phyloP scores from a whole-genome alignment of 805 yeast species.

The Cephaloascus fragrans region DNA sequence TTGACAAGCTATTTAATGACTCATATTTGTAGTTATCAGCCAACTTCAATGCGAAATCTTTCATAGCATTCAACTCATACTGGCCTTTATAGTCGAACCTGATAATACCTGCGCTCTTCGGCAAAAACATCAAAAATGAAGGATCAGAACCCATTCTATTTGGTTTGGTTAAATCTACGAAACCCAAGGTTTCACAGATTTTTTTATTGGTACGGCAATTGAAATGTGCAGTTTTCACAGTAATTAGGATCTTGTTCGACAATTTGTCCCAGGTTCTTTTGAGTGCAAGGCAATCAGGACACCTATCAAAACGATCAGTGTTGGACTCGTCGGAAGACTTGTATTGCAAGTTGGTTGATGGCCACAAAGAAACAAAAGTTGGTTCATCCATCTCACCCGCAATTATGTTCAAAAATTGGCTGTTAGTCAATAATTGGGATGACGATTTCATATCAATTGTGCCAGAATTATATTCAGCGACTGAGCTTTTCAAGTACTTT shows the following conservation, averaged over 20 bases:
- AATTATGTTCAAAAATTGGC: conserved; percentile 34
- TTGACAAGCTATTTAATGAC: conserved; percentile 4
- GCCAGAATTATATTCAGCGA: conserved; percentile 32
- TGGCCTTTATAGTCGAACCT: conserved; percentile 33
- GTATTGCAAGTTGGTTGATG: conserved; percentile 36
- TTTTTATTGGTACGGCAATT: conserved; percentile 44
- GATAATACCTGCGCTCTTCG: conserved; percentile 35
- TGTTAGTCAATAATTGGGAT: conserved; percentile 27
- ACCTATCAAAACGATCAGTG: conserved; percentile 26
- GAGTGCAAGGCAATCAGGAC: conserved; percentile 41
- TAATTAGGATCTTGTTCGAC: conserved; percentile 33
- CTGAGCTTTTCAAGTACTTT: conserved; percentile 45
- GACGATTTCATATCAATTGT: conserved; percentile 27
- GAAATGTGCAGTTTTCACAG: conserved; percentile 41
- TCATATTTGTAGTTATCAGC: conserved; percentile 34
- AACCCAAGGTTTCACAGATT: conserved; percentile 44
- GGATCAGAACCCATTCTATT: conserved; percentile 18
- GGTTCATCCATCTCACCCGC: conserved; percentile 44
- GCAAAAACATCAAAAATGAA: conserved; percentile 40
- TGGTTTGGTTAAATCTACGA: conserved; percentile 17
- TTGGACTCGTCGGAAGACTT: conserved; percentile 17
- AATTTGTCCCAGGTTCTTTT: conserved; percentile 50
- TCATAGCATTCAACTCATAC: conserved; percentile 19
- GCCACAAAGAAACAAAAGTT: conserved; percentile 56
- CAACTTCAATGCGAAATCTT: conserved; percentile 37